Percentiles rank a stretch among this genome's conserved stretches.
Evolutionary conservation across 805 yeast genomes (phyloP).

Genomic region (Torulaspora microellipsoides): DNA sequence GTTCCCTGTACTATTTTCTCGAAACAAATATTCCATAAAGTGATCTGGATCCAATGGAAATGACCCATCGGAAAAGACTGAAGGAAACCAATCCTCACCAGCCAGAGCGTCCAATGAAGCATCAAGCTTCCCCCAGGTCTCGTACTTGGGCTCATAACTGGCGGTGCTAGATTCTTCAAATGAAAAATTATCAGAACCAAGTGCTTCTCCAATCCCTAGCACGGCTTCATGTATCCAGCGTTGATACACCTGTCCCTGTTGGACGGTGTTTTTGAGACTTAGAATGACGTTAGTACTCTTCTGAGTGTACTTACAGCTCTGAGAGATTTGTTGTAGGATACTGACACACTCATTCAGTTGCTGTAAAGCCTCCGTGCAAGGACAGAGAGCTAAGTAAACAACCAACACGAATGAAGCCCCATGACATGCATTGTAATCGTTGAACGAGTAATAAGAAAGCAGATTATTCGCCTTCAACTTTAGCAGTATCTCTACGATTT

Average conservation of each 20-base stretch:
- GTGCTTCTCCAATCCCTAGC: constrained; percentile 7
- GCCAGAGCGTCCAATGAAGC: constrained; percentile 10
- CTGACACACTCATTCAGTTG: constrained; percentile 7
- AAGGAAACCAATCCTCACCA: constrained; percentile 8
- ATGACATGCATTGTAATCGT: constrained; percentile 10
- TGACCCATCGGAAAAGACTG: constrained; percentile 7
- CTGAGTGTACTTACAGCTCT: constrained; percentile 9
- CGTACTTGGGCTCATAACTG: constrained; percentile 1
- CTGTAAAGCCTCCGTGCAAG: constrained; percentile 10
- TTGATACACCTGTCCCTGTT: constrained; percentile 8
- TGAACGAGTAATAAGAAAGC: constrained; percentile 8
- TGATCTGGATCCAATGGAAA: constrained; percentile 10
- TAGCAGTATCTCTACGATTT: constrained; percentile 7
- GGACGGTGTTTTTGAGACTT: constrained; percentile 5
- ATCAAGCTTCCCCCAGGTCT: constrained; percentile 6
- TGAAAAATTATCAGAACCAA: not conserved
- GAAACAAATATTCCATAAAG: constrained; percentile 7
- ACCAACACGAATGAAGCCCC: constrained; percentile 9
- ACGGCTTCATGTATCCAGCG: constrained; percentile 11
- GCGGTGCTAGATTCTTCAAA: not conserved
- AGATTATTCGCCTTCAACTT: constrained; percentile 7
- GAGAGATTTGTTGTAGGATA: constrained; percentile 8
- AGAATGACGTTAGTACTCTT: constrained; percentile 9
- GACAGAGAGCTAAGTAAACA: constrained; percentile 8
- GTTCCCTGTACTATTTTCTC: constrained; percentile 1